phyloP scores from a whole-genome alignment of 164 flowering plant genomes.

The Echeveria elegans region DNA sequence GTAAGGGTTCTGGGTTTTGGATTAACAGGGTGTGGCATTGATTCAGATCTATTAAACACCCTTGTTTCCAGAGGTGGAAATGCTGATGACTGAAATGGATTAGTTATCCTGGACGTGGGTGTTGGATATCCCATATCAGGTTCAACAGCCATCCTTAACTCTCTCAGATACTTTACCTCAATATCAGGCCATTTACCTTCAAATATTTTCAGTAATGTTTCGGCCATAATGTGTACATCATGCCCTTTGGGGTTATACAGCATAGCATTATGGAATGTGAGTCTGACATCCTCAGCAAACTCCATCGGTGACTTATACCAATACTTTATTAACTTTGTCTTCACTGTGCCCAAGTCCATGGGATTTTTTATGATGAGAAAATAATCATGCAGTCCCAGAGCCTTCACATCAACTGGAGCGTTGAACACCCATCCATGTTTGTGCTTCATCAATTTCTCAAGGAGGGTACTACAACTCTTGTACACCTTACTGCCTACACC shows the following conservation, averaged over 20 bases:
- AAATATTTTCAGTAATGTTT: conserved; percentile 41
- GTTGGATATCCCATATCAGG: conserved; percentile 24
- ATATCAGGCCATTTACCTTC: conserved; percentile 58
- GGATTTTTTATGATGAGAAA: conserved; percentile 58
- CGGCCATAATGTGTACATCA: conserved; percentile 76
- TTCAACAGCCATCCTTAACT: conserved; percentile 20
- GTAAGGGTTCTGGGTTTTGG: conserved; percentile 2
- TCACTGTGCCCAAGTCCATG: conserved; percentile 87
- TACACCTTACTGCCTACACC: conserved; percentile 18
- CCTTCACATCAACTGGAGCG: conserved; percentile 59
- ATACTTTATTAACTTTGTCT: conserved; percentile 39
- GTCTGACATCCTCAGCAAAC: conserved; percentile 81
- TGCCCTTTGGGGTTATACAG: conserved; percentile 47
- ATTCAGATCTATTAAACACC: conserved; percentile 20
- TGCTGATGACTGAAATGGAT: conserved; percentile 18
- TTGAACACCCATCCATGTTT: conserved; percentile 76
- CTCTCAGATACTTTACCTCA: conserved; percentile 28
- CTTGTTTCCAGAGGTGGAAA: conserved; percentile 33
- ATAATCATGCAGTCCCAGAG: conserved; percentile 61
- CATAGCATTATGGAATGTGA: conserved; percentile 34
- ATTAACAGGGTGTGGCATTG: neutral
- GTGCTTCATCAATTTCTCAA: conserved; percentile 64
- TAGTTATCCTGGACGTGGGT: conserved; percentile 27
- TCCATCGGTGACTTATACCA: conserved; percentile 62
- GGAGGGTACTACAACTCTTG: conserved; percentile 18